These are phyloP conservation scores for Diaporthe velutina DNA, from an alignment of 2,329 filamentous ascomycete species.

Conservation along the genomic window DNA sequence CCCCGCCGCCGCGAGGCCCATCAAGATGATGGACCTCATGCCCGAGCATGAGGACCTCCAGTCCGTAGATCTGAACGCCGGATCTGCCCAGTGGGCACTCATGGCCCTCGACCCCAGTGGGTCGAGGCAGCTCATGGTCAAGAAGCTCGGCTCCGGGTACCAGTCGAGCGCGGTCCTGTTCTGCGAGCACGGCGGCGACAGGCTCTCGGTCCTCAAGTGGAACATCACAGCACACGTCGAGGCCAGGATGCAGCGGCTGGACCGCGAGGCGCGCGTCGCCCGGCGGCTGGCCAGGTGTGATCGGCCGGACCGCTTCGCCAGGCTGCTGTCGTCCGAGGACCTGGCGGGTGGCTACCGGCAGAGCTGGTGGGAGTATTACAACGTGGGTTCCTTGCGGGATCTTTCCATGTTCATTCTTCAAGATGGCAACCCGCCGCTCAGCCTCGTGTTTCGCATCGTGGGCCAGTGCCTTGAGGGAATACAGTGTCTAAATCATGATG, in stretches of 20 bases:
- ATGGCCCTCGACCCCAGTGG: conserved; percentile 1
- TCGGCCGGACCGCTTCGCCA: not conserved
- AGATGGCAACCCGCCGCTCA: not conserved
- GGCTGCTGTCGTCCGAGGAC: not conserved
- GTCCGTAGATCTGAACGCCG: not conserved
- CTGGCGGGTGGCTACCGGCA: not conserved
- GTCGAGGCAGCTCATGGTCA: not conserved
- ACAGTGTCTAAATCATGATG: not conserved
- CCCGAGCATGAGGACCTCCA: not conserved
- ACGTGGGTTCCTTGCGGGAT: not conserved
- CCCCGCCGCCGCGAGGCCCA: not conserved
- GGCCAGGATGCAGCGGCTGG: not conserved
- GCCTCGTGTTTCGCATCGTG: not conserved
- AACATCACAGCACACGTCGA: not conserved
- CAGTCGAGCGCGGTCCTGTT: not conserved
- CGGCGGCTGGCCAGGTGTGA: not conserved
- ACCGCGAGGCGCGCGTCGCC: not conserved
- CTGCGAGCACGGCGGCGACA: not conserved
- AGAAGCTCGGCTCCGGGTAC: not conserved
- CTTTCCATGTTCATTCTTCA: not conserved
- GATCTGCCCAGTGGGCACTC: not conserved
- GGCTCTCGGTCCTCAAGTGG: conserved; percentile 4
- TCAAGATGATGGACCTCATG: not conserved
- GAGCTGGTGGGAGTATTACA: not conserved
- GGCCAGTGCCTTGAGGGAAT: not conserved